Conservation (phyloP, 2,329 filamentous ascomycete species). For the Fusarium nurragi region DNA sequence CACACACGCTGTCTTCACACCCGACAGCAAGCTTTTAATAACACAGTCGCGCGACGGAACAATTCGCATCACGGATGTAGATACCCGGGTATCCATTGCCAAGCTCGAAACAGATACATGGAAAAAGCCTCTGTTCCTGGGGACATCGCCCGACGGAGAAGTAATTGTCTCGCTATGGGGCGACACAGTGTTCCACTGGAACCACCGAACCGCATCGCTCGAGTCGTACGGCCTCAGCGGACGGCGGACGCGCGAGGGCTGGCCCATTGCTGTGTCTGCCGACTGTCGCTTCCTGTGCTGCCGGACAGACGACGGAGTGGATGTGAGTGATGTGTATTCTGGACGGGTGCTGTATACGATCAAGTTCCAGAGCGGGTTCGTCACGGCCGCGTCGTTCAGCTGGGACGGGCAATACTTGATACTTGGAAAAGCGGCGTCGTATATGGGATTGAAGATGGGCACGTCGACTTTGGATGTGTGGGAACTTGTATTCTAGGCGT, state of each 20-base stretch:
- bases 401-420: slow-evolving; percentile 45
- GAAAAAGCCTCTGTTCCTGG: slow-evolving; percentile 43
- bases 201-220: slow-evolving; percentile 43
- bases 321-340: slow-evolving; percentile 48
- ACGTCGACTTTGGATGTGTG: slow-evolving; percentile 45
- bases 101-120: slow-evolving; percentile 45
- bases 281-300: slow-evolving; percentile 50
- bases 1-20: slow-evolving; percentile 44
- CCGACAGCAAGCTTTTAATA: slow-evolving; percentile 37
- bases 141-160: slow-evolving; percentile 44
- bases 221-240: slow-evolving; percentile 47
- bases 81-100: slow-evolving; percentile 37
- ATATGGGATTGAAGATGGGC: slow-evolving; percentile 36
- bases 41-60: slow-evolving; percentile 44
- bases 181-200: slow-evolving; percentile 49
- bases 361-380: slow-evolving; percentile 43
- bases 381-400: slow-evolving; percentile 49
- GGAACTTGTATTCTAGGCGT: slow-evolving; percentile 42
- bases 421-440: slow-evolving; percentile 44
- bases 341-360: slow-evolving; percentile 49
- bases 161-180: slow-evolving; percentile 50
- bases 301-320: slow-evolving; percentile 50
- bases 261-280: slow-evolving; percentile 50
- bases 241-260: slow-evolving; percentile 47
- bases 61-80: slow-evolving; percentile 39